Base-by-base conservation (phyloP, 768 basidiomycete genomes). In the Leucogyrophana mollusca region DNA sequence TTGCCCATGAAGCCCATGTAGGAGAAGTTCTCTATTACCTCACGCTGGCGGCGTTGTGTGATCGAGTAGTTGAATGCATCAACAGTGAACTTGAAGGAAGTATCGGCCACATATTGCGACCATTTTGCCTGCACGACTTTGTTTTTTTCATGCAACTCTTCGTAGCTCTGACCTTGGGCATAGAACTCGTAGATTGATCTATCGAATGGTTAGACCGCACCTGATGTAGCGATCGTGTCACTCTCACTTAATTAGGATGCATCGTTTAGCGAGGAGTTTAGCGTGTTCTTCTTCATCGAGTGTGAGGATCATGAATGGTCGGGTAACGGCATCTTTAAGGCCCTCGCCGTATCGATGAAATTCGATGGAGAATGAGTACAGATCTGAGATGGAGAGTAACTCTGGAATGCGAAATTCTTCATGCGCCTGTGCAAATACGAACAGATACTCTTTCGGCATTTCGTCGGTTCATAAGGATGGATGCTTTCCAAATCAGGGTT, bases 371-470 rank as follows among this genome's bases (percentile, higher is more conserved):
- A 96, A 88, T 8, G 75, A 79, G 68, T 86, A 62, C 1, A 92
- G 74, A 56, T 93, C 81, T 2, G 90, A 78, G 32, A 94, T 64
- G 3, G 92, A 94, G 23, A 68, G 64, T 0, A 96, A 77, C 61
- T 94, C 91, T 25, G 93, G 92, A 10, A 94, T 63, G 20, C 94
- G 75, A 60, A 95, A 95, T 27, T 90, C 85, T 27, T 78, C 72
- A 61, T 95, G 90, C 4, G 74, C 77, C 64, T 89, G 89, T 2
- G 90, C 90, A 65, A 93, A 90, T 35, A 86, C 75, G 43, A 94
- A 67, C 45, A 93, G 74, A 53, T 80, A 83, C 35, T 68, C 59
- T 43, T 37, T 44, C 22, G 46, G 37, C 63, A 64, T 62, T 46
- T 30, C 27, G 34, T 11, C 21, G 40, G 10, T 8, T 45, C 7